Evolutionary conservation across 2,329 filamentous ascomycete species (phyloP), one percentile per base, ranked within the genome.

Genomic region (Macrophomina pseudophaseolina): DNA sequence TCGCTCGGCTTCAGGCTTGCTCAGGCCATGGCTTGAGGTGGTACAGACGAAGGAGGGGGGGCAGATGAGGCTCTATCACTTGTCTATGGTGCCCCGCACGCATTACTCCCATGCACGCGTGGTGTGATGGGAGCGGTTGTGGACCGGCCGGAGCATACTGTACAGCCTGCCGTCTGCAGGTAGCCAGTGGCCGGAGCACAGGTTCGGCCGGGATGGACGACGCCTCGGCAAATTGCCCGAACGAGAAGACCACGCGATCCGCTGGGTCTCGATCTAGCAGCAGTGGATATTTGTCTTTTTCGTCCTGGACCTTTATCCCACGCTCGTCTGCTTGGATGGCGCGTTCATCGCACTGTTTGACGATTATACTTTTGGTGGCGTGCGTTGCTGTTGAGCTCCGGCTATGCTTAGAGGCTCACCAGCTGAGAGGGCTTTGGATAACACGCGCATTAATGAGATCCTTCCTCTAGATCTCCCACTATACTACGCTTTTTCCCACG

Each of bases 81-180:
- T 28, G 12, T 40, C 18, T 12, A 14, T 44, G 5, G 11, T 44
- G 42, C 42, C 42, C 42, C 23, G 16, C 54, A 28, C 56, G 56
- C 56, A 40, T 33, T 30, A 49, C n/a, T n/a, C 23, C 49, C 28
- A 60, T 49, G 42, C 58, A 32, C 44, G 58, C 32, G 44, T 62
- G 58, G 58, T 62, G 58, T 62, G 58, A 62, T 62, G 58, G 30
- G 56, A 46, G 30, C 16, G 28, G 56, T 46, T 9, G 56, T 59
- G 38, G 52, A 56, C 6, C 53, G n/a, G 38, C 18, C 35, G 23
- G 53, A 42, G 33, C 33, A 4, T 7, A 30, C 35, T 23, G 16
- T 18, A 58, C 53, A 30, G 35, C 42, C 51, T 38, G 16, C 51
- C 51, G 30, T 28, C 53, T 48, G 42, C 56, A 60, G 18, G 56